These are phyloP conservation scores for Thalassiosira profunda DNA, from an alignment of 108 stramenopile species.

Conservation along the genomic window DNA sequence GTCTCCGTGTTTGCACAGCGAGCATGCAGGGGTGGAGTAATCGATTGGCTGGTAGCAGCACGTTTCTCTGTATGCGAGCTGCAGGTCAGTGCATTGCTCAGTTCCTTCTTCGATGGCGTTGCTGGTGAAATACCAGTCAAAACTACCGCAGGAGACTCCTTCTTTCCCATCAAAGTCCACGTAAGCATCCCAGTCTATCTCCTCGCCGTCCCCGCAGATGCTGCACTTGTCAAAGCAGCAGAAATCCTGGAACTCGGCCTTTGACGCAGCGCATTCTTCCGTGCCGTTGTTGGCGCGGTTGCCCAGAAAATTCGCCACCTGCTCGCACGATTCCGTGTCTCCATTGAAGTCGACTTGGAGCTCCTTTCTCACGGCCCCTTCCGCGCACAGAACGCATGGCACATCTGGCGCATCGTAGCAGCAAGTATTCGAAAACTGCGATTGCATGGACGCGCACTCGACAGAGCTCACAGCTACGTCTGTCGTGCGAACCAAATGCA, in stretches of 20 bases:
- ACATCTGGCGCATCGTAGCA: slow-evolving; percentile 39
- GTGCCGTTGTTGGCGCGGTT: slow-evolving; percentile 43
- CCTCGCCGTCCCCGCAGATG: slow-evolving; percentile 22
- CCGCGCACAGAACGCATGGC: slow-evolving; percentile 32
- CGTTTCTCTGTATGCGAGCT: slow-evolving; percentile 16
- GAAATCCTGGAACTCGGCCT: slow-evolving; percentile 34
- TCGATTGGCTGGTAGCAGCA: slow-evolving; percentile 47
- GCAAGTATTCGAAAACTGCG: slow-evolving; percentile 35
- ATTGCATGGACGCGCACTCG: slow-evolving; percentile 27
- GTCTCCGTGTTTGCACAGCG: slow-evolving; percentile 43
- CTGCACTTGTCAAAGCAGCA: slow-evolving; percentile 51
- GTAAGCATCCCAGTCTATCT: slow-evolving; percentile 46
- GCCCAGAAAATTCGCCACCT: slow-evolving; percentile 28
- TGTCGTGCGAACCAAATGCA: slow-evolving; percentile 35
- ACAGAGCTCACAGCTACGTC: slow-evolving; percentile 22
- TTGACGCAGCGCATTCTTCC: slow-evolving; percentile 29
- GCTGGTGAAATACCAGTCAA: slow-evolving; percentile 50
- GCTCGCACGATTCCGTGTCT: slow-evolving; percentile 34
- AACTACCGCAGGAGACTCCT: slow-evolving; percentile 41
- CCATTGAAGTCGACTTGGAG: slow-evolving; percentile 37
- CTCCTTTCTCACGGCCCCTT: slow-evolving; percentile 35
- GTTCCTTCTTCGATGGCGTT: slow-evolving; percentile 41
- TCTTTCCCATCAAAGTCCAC: slow-evolving; percentile 31
- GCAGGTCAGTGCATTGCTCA: slow-evolving; percentile 25
- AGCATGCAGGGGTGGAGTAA: slow-evolving; percentile 45